Conservation (phyloP, 768 basidiomycete species). For the Collybia mongolica region DNA sequence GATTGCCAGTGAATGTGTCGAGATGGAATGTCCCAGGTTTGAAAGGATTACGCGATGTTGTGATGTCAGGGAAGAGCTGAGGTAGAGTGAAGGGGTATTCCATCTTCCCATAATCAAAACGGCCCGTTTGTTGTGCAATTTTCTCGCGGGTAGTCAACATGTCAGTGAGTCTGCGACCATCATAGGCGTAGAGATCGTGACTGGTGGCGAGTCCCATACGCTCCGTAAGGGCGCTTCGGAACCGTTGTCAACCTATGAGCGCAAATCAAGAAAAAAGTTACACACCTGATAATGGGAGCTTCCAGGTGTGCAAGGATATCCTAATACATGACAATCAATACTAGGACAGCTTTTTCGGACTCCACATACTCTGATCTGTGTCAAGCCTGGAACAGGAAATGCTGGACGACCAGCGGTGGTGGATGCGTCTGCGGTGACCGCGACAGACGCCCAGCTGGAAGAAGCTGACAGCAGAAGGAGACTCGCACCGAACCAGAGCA, state of each 20-base stretch:
- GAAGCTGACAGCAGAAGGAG: no score
- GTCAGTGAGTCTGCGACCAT: background rate
- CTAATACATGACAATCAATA: no score
- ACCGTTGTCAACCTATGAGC: no score
- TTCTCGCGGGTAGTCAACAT: slow-evolving; percentile 6
- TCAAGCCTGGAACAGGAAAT: slow-evolving; percentile 4
- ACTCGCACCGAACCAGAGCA: no score
- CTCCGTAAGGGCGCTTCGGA: background rate
- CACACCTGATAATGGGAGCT: slow-evolving; percentile 10
- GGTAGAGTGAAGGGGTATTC: slow-evolving; percentile 14
- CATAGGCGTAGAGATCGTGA: slow-evolving; percentile 3
- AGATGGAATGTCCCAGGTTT: slow-evolving; percentile 11
- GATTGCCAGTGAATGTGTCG: slow-evolving; percentile 9
- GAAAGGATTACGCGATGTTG: slow-evolving; percentile 1
- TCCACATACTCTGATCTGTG: slow-evolving; percentile 4
- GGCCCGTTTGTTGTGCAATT: background rate
- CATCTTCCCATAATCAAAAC: slow-evolving; percentile 11
- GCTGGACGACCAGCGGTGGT: background rate
- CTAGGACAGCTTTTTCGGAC: no score
- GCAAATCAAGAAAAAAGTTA: no score
- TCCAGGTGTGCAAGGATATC: slow-evolving; percentile 10
- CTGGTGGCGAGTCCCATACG: slow-evolving; percentile 4
- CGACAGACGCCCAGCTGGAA: no score
- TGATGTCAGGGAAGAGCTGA: slow-evolving; percentile 2
- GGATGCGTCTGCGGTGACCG: background rate